Conservation (phyloP, 129 eudicot species). For the Centaurea solstitialis region DNA sequence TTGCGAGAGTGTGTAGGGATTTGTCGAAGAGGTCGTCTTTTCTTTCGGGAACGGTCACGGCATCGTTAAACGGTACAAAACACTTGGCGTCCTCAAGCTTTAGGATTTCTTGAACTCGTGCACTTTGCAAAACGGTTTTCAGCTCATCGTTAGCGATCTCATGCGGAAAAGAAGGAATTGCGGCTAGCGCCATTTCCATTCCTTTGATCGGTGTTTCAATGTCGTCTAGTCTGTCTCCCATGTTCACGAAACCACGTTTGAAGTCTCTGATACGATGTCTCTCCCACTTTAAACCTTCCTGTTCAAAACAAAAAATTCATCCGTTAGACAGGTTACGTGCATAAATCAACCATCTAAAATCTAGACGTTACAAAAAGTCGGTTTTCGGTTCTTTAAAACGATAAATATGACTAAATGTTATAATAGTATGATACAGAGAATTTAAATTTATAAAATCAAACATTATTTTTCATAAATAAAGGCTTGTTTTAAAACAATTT, state of each 20-base stretch:
- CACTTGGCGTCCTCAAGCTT: slow-evolving; percentile 42
- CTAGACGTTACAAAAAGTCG: too few relatives aligned
- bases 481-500: too few relatives aligned
- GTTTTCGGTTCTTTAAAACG: not conserved
- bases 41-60: slow-evolving; percentile 44
- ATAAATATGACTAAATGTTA: not conserved
- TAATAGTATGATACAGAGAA: too few relatives aligned
- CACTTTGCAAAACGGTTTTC: slow-evolving; percentile 21
- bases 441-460: too few relatives aligned
- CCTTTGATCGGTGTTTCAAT: slow-evolving; percentile 60
- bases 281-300: slow-evolving; percentile 76
- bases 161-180: slow-evolving; percentile 34
- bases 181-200: slow-evolving; percentile 57
- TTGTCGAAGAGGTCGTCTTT: slow-evolving; percentile 35
- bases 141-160: slow-evolving; percentile 33
- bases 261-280: slow-evolving; percentile 38
- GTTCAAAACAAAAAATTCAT: not conserved
- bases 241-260: slow-evolving; percentile 31
- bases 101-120: slow-evolving; percentile 26
- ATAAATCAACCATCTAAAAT: too few relatives aligned
- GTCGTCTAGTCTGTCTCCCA: slow-evolving; percentile 46
- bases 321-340: not conserved
- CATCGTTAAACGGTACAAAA: slow-evolving; percentile 37
- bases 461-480: too few relatives aligned
- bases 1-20: slow-evolving; percentile 26